Conservation (phyloP, 495 filamentous ascomycete species). For the Aspergillus wentii region DNA sequence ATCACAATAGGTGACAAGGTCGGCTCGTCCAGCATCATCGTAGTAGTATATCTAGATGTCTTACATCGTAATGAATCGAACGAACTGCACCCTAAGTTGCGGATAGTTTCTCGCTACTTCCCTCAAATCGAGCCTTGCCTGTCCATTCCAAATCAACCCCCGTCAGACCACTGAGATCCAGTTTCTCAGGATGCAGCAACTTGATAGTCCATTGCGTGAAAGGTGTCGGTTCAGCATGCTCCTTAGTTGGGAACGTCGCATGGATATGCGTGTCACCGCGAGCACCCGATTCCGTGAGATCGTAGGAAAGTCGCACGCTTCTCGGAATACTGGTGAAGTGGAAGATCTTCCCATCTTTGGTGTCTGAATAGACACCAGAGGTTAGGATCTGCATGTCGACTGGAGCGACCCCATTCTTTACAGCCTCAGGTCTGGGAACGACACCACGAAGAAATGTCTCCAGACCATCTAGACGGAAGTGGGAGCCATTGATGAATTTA, state of each 20-base stretch:
- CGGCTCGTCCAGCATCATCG: no score
- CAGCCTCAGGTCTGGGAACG: not conserved
- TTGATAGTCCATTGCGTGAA: not conserved
- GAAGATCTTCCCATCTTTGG: not conserved
- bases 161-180: not conserved
- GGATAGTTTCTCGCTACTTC: no score
- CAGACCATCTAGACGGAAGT: not conserved
- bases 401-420: not conserved
- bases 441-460: not conserved
- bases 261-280: not conserved
- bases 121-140: not conserved
- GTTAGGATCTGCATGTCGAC: not conserved
- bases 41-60: no score
- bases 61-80: no score
- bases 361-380: not conserved
- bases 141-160: not conserved
- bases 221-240: not conserved
- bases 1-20: no score
- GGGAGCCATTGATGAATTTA: not conserved
- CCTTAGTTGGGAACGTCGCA: not conserved
- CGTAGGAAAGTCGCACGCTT: not conserved
- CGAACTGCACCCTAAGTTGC: no score
- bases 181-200: not conserved
- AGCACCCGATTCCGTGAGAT: not conserved
- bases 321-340: not conserved